phyloP scores from a whole-genome alignment of 2,329 filamentous ascomycete genomes.

The Stagonosporopsis cucurbitacearum region DNA sequence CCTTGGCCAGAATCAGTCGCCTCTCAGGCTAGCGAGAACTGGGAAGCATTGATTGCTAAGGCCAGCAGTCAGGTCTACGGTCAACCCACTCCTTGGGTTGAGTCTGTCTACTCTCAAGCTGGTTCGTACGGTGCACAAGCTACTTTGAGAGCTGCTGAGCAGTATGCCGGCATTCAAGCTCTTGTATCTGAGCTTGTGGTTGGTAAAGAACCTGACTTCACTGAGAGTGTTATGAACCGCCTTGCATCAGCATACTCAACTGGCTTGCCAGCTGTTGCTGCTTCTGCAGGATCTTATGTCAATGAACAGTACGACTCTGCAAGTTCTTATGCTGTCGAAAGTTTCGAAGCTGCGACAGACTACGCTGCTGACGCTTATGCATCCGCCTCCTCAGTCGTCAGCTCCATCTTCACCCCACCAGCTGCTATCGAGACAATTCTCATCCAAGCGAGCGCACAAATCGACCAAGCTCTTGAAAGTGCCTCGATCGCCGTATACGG shows the following conservation, averaged over 20 bases:
- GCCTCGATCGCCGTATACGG: constrained; percentile 66
- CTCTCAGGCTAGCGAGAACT: constrained; percentile 65
- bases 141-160: constrained; percentile 64
- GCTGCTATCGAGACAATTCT: constrained; percentile 65
- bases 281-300: constrained; percentile 61
- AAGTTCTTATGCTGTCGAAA: constrained; percentile 59
- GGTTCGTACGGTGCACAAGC: constrained; percentile 67
- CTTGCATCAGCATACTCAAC: constrained; percentile 76
- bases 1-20: constrained; percentile 61
- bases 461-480: constrained; percentile 65
- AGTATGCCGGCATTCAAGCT: constrained; percentile 73
- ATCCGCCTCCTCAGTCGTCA: constrained; percentile 55
- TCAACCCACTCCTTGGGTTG: constrained; percentile 61
- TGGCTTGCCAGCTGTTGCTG: constrained; percentile 63
- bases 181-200: constrained; percentile 77
- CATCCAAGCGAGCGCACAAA: constrained; percentile 61
- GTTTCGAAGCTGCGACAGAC: constrained; percentile 55
- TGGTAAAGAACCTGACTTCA: constrained; percentile 81
- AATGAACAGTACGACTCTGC: constrained; percentile 53
- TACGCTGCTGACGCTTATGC: constrained; percentile 59
- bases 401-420: constrained; percentile 62
- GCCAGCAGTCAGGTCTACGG: constrained; percentile 75
- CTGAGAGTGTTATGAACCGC: constrained; percentile 77
- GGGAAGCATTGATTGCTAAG: constrained; percentile 68
- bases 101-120: constrained; percentile 59